A percentile compares a stretch with the other conserved stretches of the same genome.
Conservation (phyloP, 192 early-diverging fungal genomes). For the Coemansia reversa region DNA sequence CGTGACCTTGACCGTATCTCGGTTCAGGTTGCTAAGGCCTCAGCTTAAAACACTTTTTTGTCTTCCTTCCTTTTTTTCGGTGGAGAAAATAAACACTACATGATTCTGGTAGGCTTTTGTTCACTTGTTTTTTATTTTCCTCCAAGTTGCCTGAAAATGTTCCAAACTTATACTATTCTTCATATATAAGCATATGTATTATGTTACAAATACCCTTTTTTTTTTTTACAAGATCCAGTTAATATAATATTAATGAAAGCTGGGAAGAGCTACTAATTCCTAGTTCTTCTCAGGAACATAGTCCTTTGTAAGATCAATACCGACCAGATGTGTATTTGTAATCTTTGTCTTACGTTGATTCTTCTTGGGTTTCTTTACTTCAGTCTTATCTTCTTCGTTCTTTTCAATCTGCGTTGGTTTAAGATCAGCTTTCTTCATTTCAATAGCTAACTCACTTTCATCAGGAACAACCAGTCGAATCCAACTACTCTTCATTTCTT, state of each 20-base stretch:
- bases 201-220: too few species aligned
- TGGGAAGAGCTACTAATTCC: neutral
- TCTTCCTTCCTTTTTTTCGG: neutral
- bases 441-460: slow-evolving; percentile 69
- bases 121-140: too few species aligned
- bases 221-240: neutral
- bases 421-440: slow-evolving; percentile 65
- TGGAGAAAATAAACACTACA: too few species aligned
- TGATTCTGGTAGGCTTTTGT: too few species aligned
- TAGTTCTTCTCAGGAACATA: slow-evolving; percentile 48
- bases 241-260: too few species aligned
- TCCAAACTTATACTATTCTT: too few species aligned
- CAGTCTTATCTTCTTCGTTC: slow-evolving; percentile 50
- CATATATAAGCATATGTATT: too few species aligned
- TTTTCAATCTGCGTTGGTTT: slow-evolving; percentile 72
- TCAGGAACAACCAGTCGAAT: slow-evolving; percentile 65
- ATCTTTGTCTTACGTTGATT: slow-evolving; percentile 70
- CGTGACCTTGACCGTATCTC: slow-evolving; percentile 99
- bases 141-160: too few species aligned
- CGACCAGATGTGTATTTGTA: slow-evolving; percentile 75
- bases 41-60: slow-evolving; percentile 13
- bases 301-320: slow-evolving; percentile 73
- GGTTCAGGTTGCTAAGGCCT: slow-evolving; percentile 60
- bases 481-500: slow-evolving; percentile 77
- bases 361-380: slow-evolving; percentile 63